phyloP scores from a whole-genome alignment of 768 basidiomycete species.

The Royoungia palumana region DNA sequence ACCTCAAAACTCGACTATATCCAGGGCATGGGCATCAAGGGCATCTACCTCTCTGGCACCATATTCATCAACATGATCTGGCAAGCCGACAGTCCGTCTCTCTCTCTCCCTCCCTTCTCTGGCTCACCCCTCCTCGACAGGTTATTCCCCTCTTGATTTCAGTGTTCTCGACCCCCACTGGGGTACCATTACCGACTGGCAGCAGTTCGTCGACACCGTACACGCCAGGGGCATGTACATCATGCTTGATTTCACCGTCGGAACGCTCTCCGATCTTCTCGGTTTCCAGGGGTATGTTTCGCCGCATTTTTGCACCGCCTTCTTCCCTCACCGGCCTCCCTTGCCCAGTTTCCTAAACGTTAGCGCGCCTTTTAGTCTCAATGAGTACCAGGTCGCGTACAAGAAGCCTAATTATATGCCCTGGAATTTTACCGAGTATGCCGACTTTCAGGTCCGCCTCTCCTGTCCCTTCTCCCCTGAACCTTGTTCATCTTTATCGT shows the following conservation, averaged over 20 bases:
- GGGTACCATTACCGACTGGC: slow-evolving; percentile 83
- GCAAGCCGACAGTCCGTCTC: slow-evolving; percentile 86
- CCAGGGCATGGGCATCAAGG: slow-evolving; percentile 80
- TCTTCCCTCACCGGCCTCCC: slow-evolving; percentile 10
- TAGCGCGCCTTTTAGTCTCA: slow-evolving; percentile 74
- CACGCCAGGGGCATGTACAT: slow-evolving; percentile 86
- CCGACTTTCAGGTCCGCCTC: slow-evolving; percentile 65
- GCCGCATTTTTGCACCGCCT: slow-evolving; percentile 5
- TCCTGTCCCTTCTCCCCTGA: not conserved
- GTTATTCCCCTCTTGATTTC: slow-evolving; percentile 93
- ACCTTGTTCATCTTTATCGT: slow-evolving; percentile 35
- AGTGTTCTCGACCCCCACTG: slow-evolving; percentile 89
- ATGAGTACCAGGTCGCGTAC: slow-evolving; percentile 73
- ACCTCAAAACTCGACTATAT: slow-evolving; percentile 78
- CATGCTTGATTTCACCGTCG: slow-evolving; percentile 92
- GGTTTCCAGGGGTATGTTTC: slow-evolving; percentile 72
- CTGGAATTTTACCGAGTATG: slow-evolving; percentile 84
- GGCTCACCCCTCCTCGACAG: slow-evolving; percentile 27
- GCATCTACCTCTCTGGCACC: slow-evolving; percentile 90
- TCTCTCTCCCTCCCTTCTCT: not conserved
- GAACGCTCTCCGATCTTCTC: slow-evolving; percentile 86
- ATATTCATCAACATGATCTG: slow-evolving; percentile 95
- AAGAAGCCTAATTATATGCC: slow-evolving; percentile 74
- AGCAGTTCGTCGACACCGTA: slow-evolving; percentile 64
- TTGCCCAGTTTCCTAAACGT: slow-evolving; percentile 59